These are phyloP conservation scores for Dissophora globulifera DNA, from an alignment of 192 early-diverging fungal species.

Conservation along the genomic window DNA sequence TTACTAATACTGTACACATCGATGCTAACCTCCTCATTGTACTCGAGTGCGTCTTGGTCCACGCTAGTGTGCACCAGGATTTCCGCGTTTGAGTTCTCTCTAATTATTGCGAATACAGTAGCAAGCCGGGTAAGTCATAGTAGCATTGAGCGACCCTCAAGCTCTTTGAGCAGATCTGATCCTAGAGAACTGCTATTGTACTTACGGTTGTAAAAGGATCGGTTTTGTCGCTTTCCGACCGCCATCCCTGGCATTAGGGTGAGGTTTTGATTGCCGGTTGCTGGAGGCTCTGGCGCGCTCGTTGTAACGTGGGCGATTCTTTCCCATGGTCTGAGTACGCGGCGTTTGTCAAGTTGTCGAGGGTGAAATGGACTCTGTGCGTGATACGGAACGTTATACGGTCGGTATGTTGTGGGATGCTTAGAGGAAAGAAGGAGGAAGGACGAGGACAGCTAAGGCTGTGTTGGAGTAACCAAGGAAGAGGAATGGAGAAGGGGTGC, in stretches of 20 bases:
- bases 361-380: not conserved
- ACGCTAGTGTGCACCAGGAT: conserved; percentile 37
- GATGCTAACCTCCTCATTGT: conserved; percentile 24
- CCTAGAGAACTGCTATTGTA: not conserved
- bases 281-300: conserved; percentile 65
- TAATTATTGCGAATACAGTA: conserved; percentile 21
- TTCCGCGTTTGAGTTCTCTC: conserved; percentile 45
- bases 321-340: conserved; percentile 62
- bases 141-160: too few species aligned
- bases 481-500: too few species aligned
- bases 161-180: too few species aligned
- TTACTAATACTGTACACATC: too few species aligned
- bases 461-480: too few species aligned
- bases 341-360: too few species aligned
- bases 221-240: conserved; percentile 52
- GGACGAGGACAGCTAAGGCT: too few species aligned
- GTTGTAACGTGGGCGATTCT: conserved; percentile 64
- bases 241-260: conserved; percentile 63
- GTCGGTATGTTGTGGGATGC: not conserved
- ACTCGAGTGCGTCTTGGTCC: conserved; percentile 16
- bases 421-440: not conserved
- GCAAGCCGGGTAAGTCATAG: too few species aligned
- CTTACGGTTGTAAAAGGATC: conserved; percentile 25
- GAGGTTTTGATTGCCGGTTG: conserved; percentile 52
- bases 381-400: not conserved